Conservation (phyloP, 371 early-diverging fungal genomes). For the Mortierella sp. region DNA sequence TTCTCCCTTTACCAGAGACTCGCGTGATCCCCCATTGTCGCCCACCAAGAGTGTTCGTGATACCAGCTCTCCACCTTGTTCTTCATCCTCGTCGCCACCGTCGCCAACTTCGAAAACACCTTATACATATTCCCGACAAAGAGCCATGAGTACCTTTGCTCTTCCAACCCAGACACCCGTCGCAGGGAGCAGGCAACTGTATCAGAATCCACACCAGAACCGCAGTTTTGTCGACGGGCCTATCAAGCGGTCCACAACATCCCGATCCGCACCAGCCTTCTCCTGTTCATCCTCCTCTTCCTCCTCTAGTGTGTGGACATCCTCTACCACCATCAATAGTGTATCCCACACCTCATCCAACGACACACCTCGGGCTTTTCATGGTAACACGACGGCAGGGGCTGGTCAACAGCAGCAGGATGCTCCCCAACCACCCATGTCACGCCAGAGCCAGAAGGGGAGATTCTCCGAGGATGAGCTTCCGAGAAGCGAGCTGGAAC, state of each 20-base stretch:
- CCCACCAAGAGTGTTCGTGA: conserved; percentile 8
- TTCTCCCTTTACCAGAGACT: not conserved
- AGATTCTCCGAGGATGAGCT: too few species aligned
- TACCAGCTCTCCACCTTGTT: not conserved
- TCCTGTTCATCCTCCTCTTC: not conserved
- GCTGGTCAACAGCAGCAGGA: too few species aligned
- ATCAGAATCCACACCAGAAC: conserved; percentile 1
- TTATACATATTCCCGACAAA: conserved; percentile 6
- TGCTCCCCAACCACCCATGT: too few species aligned
- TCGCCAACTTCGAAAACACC: not conserved
- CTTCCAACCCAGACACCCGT: not conserved
- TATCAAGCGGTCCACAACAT: conserved; percentile 13
- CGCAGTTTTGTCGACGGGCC: conserved; percentile 6
- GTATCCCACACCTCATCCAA: not conserved
- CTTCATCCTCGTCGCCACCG: not conserved
- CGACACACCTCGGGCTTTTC: not conserved
- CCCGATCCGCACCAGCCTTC: conserved; percentile 4
- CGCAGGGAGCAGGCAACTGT: not conserved
- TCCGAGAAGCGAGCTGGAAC: not conserved
- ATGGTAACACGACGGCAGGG: not conserved
- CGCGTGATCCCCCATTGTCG: not conserved
- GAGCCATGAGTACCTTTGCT: conserved; percentile 10
- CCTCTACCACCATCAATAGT: not conserved
- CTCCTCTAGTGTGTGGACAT: not conserved
- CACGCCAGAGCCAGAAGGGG: too few species aligned